Percentiles rank a stretch among this genome's conserved stretches.
phyloP scores from a whole-genome alignment of 2,329 filamentous ascomycete genomes.

The Diaporthe velutina region DNA sequence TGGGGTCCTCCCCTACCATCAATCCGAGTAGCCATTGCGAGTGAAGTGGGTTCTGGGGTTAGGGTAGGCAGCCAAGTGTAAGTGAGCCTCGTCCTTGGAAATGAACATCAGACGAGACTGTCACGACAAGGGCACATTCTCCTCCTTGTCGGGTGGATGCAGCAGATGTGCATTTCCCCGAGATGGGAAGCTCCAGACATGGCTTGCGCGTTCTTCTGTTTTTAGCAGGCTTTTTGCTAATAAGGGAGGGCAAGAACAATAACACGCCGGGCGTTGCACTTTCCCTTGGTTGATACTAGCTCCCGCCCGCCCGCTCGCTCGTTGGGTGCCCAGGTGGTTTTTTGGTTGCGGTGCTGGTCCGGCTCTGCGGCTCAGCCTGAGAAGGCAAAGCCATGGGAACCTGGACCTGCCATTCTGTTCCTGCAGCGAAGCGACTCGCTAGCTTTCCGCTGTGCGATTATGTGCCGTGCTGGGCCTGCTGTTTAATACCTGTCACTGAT shows the following conservation, averaged over 20 bases:
- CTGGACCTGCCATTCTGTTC: conserved; percentile 20
- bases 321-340: neutral
- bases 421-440: conserved; percentile 24
- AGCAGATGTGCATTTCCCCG: conserved; percentile 1
- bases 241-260: neutral
- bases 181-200: neutral
- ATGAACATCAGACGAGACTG: conserved; percentile 8
- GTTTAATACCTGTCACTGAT: neutral
- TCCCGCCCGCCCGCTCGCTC: neutral
- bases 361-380: conserved; percentile 7
- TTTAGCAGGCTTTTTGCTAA: neutral
- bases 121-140: conserved; percentile 4
- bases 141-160: neutral
- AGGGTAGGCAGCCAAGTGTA: conserved; percentile 7
- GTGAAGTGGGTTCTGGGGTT: conserved; percentile 4
- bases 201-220: neutral
- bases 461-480: neutral
- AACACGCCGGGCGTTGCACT: conserved; percentile 27
- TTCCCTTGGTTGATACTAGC: conserved; percentile 26
- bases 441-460: conserved; percentile 3
- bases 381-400: conserved; percentile 3
- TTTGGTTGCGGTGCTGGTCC: neutral
- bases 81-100: neutral
- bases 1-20: neutral
- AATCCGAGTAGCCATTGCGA: conserved; percentile 20